Base-by-base conservation (phyloP, 1,139 yeast species). In the Suzukiozyma palmioleophila region DNA sequence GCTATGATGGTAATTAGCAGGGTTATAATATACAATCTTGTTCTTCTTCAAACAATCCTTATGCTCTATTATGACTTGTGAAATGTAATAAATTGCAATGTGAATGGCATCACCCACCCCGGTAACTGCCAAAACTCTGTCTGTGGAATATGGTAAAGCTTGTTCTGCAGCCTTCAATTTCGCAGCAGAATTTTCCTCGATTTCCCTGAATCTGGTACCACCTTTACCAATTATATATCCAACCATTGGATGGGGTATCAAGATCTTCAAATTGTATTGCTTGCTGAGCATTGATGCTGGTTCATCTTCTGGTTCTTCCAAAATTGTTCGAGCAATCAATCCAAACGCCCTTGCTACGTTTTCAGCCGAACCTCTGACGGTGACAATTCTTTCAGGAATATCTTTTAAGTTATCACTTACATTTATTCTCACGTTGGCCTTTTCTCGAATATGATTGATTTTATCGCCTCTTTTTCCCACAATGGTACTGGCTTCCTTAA, bases 101-200 rank as follows among this genome's bases (percentile, higher is more conserved):
- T 86, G 95, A 38, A 89, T 77, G 2, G 95, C 90, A 61, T 85
- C 95, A 3, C 90, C 89, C 9, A 84, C 94, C 3, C 97, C 97
- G 11, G 75, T 68, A 14, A 89, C 75, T 25, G 81, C 73, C 39
- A 89, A 64, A 5, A 85, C 70, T 43, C 96, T 73, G 57, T 89
- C 97, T 12, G 92, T 86, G 1, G 95, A 84, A 45, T 75, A 75
- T 1, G 95, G 89, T 48, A 89, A 67, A 15, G 84, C 77, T 37
- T 78, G 77, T 39, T 85, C 92, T 15, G 86, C 87, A 2, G 95
- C 95, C 47, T 76, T 77, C 43, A 89, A 69, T 46, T 78, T 75
- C 3, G 96, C 94, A 3, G 94, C 90, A 8, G 95, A 84, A 43
- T 76, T 75, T 41, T 84, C 90, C 60, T 87, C 95, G 49, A 89